These are phyloP conservation scores for Pseudohyphozyma bogoriensis DNA, from an alignment of 768 basidiomycete genomes.

Conservation along the genomic window DNA sequence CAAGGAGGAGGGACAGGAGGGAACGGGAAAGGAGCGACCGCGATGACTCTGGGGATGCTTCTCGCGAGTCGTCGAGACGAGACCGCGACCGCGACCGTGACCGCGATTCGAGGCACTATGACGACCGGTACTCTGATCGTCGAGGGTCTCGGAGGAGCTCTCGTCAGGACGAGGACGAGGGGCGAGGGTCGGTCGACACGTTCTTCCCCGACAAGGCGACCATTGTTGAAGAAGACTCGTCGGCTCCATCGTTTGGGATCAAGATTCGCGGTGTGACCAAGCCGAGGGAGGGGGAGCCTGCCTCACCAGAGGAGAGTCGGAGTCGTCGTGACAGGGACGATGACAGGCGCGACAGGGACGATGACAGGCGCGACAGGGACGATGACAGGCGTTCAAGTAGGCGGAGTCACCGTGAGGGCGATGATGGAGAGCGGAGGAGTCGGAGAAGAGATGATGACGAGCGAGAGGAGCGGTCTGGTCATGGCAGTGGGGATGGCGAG, in stretches of 20 bases:
- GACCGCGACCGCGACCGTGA: background rate
- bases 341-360: background rate
- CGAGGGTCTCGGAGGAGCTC: background rate
- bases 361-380: slow-evolving; percentile 1
- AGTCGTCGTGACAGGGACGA: background rate
- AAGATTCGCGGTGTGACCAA: slow-evolving; percentile 13
- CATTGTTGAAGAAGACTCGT: background rate
- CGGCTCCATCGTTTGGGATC: background rate
- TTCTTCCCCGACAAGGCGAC: slow-evolving; percentile 15
- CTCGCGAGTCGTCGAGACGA: background rate
- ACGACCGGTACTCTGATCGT: background rate
- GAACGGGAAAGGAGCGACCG: background rate
- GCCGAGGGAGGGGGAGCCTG: background rate
- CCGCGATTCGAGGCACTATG: background rate
- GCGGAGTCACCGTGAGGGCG: background rate
- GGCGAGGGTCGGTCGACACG: slow-evolving; percentile 1
- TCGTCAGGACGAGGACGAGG: background rate
- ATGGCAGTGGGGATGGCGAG: background rate
- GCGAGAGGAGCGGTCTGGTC: background rate
- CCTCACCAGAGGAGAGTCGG: background rate
- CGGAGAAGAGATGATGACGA: background rate
- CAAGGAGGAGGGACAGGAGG: background rate
- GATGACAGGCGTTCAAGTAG: slow-evolving; percentile 1
- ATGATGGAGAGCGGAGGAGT: background rate
- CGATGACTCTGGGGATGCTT: background rate